Evolutionary conservation across 225 moss, liverwort and hornwort genomes (phyloP), one percentile per base, ranked within the genome.

Genomic region (Antitrichia curtipendula): DNA sequence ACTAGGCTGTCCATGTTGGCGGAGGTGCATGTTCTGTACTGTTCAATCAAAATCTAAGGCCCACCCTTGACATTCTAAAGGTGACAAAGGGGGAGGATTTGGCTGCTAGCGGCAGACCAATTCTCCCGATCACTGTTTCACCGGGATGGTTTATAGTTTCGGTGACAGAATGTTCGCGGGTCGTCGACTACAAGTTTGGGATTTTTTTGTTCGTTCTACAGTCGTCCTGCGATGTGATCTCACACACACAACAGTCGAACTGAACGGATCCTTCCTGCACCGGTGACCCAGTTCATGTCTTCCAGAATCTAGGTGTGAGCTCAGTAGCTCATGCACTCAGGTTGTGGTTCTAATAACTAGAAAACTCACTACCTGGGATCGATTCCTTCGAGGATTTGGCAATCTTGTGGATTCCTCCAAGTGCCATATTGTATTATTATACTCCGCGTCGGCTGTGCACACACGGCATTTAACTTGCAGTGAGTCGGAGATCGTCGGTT

Each of bases 61-160:
- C 41, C 57, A 54, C 41, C 47, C 14, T 36, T 25, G 63, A 80
- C 80, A 88, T 90, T 75, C 66, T 64, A 66, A 86, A 88, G 86
- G 91, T 78, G 53, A 64, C 77, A 63, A 82, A 78, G 73, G 32
- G 54, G n/a, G 60, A 75, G 69, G 58, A 28, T 73, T 89, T 89
- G 87, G 89, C 91, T 89, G 87, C 81, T 89, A 87, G 89, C 27
- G 81, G 60, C 75, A 69, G 89, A 84, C 84, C 76, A 38, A 34
- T 69, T 87, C 89, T 47, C 31, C 45, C 13, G 60, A 61, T 36
- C 40, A 23, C 66, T 52, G 52, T 68, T 81, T 36, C 62, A 3
- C 12, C 6, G 20, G 12, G 38, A 17, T 57, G 45, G 63, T 61
- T 68, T 24, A 1, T 6, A 47, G 80, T n/a, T 58, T 60, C 31